Evolutionary conservation across 495 filamentous ascomycete genomes (phyloP).

Genomic region (Corynascus novoguineensis): DNA sequence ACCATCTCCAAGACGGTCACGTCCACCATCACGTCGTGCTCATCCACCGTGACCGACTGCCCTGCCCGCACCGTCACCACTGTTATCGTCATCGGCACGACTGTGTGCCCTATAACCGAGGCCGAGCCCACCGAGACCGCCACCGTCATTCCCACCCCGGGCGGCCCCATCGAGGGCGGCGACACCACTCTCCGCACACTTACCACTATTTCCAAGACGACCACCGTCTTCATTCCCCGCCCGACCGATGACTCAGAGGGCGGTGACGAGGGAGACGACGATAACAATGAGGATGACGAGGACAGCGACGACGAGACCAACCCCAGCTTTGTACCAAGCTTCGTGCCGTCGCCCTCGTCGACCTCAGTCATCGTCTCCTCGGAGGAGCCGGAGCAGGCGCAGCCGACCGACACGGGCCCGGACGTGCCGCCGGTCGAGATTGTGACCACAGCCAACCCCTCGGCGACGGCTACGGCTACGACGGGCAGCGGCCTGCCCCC

Average conservation of each 20-base stretch:
- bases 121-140: slow-evolving; percentile 21
- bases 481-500: background rate
- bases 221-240: background rate
- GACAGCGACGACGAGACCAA: background rate
- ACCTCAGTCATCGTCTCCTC: background rate
- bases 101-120: slow-evolving; percentile 50
- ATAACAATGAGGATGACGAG: background rate
- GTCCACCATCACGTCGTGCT: slow-evolving; percentile 55
- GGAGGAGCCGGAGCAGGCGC: background rate
- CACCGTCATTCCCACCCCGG: slow-evolving; percentile 34
- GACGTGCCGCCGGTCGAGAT: slow-evolving; percentile 9
- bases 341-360: background rate
- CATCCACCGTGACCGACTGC: slow-evolving; percentile 54
- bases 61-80: slow-evolving; percentile 52
- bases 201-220: slow-evolving; percentile 6
- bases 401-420: background rate
- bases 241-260: background rate
- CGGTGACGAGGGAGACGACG: background rate
- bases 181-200: slow-evolving; percentile 7
- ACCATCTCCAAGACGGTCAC: slow-evolving; percentile 55
- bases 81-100: slow-evolving; percentile 55
- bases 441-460: background rate
- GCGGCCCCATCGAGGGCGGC: background rate
- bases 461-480: background rate
- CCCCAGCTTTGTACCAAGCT: background rate